These are phyloP conservation scores for Linum trigynum DNA, from an alignment of 345 rosid species.

Conservation along the genomic window DNA sequence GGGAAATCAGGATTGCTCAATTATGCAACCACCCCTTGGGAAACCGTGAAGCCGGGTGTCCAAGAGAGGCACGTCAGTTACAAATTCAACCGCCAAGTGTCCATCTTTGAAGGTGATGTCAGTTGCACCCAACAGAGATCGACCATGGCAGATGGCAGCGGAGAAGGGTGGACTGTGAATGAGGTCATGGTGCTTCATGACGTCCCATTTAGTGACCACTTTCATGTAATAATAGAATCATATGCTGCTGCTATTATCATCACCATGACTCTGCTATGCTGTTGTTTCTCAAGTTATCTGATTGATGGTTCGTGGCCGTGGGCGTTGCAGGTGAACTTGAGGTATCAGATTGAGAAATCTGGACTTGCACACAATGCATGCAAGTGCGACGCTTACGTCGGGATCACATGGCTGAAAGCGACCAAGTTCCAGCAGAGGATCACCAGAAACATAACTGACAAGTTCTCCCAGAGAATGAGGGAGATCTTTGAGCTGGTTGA, in stretches of 20 bases:
- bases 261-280: neutral
- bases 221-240: constrained; percentile 26
- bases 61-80: constrained; percentile 48
- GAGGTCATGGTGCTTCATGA: constrained; percentile 57
- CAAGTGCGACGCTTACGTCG: constrained; percentile 42
- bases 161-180: constrained; percentile 52
- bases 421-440: constrained; percentile 67
- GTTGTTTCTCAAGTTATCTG: neutral
- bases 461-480: constrained; percentile 39
- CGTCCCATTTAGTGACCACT: constrained; percentile 61
- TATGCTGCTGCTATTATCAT: neutral
- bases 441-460: constrained; percentile 46
- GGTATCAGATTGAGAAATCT: constrained; percentile 46
- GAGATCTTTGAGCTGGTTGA: constrained; percentile 53
- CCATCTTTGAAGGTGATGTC: constrained; percentile 80
- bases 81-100: constrained; percentile 53
- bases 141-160: constrained; percentile 23
- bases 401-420: constrained; percentile 60
- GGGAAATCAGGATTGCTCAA: constrained; percentile 67
- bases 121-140: constrained; percentile 52
- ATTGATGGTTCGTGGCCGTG: neutral
- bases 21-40: constrained; percentile 57
- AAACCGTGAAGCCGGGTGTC: constrained; percentile 32
- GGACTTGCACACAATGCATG: constrained; percentile 38
- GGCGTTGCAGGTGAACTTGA: constrained; percentile 42